Evolutionary conservation across 225 moss, liverwort and hornwort species (phyloP).

Genomic region (Bryoerythrophyllum caledonicum): DNA sequence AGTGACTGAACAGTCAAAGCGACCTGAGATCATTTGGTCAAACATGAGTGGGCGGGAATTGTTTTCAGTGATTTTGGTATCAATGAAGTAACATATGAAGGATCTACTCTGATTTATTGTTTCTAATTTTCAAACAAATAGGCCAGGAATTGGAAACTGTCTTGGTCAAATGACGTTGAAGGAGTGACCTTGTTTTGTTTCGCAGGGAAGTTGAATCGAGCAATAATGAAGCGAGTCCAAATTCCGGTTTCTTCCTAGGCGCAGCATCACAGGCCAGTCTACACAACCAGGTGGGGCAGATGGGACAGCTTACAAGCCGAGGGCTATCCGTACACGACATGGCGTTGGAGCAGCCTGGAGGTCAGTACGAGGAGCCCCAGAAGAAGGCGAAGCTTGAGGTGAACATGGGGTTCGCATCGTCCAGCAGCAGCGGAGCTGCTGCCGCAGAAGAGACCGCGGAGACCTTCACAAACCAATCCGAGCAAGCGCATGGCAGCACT

Average conservation of each 20-base stretch:
- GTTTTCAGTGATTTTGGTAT: no score
- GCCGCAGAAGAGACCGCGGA: slow-evolving; percentile 46
- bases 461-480: slow-evolving; percentile 45
- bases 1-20: not conserved
- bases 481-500: slow-evolving; percentile 46
- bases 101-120: no score
- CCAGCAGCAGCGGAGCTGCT: slow-evolving; percentile 47
- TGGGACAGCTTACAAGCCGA: slow-evolving; percentile 39
- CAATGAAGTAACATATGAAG: no score
- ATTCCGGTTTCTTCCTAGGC: slow-evolving; percentile 38
- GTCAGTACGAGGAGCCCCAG: slow-evolving; percentile 42
- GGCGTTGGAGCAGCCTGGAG: slow-evolving; percentile 47
- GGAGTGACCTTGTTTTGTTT: not conserved
- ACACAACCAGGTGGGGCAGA: slow-evolving; percentile 44
- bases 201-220: slow-evolving; percentile 45
- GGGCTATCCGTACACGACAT: slow-evolving; percentile 47
- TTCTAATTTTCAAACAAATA: no score
- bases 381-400: slow-evolving; percentile 56
- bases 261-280: slow-evolving; percentile 47
- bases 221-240: slow-evolving; percentile 41
- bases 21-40: no score
- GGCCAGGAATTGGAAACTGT: no score
- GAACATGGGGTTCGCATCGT: slow-evolving; percentile 50
- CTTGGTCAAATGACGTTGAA: no score
- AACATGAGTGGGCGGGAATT: no score